These are phyloP conservation scores for Trichoderma harzianum DNA, from an alignment of 2,329 filamentous ascomycete genomes.

Conservation along the genomic window DNA sequence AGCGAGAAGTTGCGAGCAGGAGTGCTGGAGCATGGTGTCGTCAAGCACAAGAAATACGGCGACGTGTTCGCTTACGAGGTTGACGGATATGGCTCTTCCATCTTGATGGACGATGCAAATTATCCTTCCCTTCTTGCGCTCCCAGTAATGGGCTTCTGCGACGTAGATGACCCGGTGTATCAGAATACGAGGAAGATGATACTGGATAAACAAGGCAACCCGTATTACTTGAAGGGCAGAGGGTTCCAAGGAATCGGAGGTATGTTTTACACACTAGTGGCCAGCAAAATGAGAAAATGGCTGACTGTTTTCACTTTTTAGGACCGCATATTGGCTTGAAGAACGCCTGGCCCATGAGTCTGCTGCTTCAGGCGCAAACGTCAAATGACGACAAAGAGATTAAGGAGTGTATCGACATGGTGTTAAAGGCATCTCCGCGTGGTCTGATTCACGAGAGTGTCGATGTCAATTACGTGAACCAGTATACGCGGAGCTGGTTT, in stretches of 20 bases:
- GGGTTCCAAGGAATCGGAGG: constrained; percentile 88
- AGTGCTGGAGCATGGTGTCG: constrained; percentile 80
- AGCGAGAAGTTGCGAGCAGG: constrained; percentile 66
- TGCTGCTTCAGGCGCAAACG: constrained; percentile 88
- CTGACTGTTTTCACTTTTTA: constrained; percentile 16
- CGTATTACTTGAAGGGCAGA: constrained; percentile 77
- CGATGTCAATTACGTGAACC: constrained; percentile 63
- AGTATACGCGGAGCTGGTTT: constrained; percentile 91
- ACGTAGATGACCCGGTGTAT: constrained; percentile 65
- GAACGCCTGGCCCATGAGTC: constrained; percentile 96
- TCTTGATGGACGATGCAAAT: constrained; percentile 89
- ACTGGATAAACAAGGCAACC: constrained; percentile 72
- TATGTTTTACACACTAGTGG: constrained; percentile 35
- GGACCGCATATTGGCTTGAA: constrained; percentile 73
- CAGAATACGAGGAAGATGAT: constrained; percentile 81
- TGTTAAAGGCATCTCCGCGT: constrained; percentile 70
- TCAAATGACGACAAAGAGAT: constrained; percentile 83
- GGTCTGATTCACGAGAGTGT: constrained; percentile 92
- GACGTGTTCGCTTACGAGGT: constrained; percentile 84
- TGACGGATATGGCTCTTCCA: constrained; percentile 77
- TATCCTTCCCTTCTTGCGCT: constrained; percentile 76
- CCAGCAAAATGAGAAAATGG: background rate
- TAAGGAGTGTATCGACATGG: constrained; percentile 63
- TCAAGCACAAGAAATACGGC: constrained; percentile 71
- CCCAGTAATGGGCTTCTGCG: constrained; percentile 73